A percentile compares a stretch with the other conserved stretches of the same genome.
These are phyloP conservation scores for Dryadomyces quercus-mongolicae DNA, from an alignment of 2,329 filamentous ascomycete species.

Conservation along the genomic window DNA sequence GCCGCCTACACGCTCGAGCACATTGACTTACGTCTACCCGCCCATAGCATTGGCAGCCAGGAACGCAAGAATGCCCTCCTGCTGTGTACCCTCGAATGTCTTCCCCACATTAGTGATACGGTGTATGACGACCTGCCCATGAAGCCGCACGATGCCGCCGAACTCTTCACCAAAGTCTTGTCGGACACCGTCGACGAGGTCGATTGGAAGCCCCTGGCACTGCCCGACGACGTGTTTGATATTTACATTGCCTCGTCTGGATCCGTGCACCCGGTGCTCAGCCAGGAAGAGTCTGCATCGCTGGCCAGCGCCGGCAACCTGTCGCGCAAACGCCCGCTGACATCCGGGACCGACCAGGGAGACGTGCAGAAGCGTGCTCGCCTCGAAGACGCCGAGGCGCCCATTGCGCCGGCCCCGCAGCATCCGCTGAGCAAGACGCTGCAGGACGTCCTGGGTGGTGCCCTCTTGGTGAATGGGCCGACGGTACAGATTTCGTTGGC, in stretches of 20 bases:
- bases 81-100: conserved; percentile 24
- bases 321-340: conserved; percentile 26
- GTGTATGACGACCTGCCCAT: conserved; percentile 16
- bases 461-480: background rate
- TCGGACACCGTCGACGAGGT: conserved; percentile 26
- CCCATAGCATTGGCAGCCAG: conserved; percentile 24
- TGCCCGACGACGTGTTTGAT: conserved; percentile 38
- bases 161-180: conserved; percentile 33
- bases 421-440: conserved; percentile 6
- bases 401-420: conserved; percentile 2
- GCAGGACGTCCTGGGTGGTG: conserved; percentile 7
- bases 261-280: conserved; percentile 5
- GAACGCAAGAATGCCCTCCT: conserved; percentile 32
- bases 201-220: conserved; percentile 31
- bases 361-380: conserved; percentile 19
- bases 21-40: conserved; percentile 31
- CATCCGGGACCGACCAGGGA: background rate
- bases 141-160: conserved; percentile 34
- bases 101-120: conserved; percentile 25
- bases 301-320: conserved; percentile 1
- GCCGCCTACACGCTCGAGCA: conserved; percentile 44
- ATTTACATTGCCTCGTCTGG: conserved; percentile 25
- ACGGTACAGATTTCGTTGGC: conserved; percentile 17
- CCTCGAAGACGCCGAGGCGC: conserved; percentile 15
- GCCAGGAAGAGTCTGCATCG: background rate